Conservation (phyloP, 768 basidiomycete genomes). For the Cystobasidium tubakii region DNA sequence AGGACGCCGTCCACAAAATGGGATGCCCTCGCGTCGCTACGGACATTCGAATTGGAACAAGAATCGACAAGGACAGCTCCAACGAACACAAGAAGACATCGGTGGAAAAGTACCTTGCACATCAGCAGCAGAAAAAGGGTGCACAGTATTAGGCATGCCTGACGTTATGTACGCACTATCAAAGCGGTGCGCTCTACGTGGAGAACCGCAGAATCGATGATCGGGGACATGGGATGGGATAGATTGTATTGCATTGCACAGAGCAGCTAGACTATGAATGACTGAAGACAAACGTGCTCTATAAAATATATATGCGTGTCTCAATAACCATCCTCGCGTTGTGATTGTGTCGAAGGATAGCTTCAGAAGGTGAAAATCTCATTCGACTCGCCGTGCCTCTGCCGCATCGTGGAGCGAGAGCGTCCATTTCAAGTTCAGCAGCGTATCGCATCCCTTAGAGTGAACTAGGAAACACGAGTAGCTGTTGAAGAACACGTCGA, state of each 20-base stretch:
- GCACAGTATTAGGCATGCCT: neutral
- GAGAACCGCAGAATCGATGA: neutral
- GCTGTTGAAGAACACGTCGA: constrained; percentile 5
- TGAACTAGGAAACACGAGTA: neutral
- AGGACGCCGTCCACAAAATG: constrained; percentile 34
- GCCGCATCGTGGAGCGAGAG: constrained; percentile 34
- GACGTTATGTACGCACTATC: too few relatives aligned
- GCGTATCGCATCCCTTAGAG: neutral
- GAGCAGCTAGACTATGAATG: neutral
- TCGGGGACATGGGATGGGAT: neutral
- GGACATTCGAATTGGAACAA: constrained; percentile 28
- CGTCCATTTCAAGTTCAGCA: neutral
- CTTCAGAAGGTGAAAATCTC: constrained; percentile 10
- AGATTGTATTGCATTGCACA: neutral
- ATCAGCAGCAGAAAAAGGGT: neutral
- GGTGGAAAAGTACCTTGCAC: constrained; percentile 23
- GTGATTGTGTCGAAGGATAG: neutral
- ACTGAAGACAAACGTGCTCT: neutral
- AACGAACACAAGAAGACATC: constrained; percentile 35
- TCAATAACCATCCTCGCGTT: neutral
- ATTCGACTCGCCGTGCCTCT: constrained; percentile 31
- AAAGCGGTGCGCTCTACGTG: too few relatives aligned
- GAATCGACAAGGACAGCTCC: constrained; percentile 33
- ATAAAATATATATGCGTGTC: constrained; percentile 18
- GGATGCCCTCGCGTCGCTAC: constrained; percentile 34